Conservation (phyloP, 495 filamentous ascomycete species). For the Xylaria grammica region DNA sequence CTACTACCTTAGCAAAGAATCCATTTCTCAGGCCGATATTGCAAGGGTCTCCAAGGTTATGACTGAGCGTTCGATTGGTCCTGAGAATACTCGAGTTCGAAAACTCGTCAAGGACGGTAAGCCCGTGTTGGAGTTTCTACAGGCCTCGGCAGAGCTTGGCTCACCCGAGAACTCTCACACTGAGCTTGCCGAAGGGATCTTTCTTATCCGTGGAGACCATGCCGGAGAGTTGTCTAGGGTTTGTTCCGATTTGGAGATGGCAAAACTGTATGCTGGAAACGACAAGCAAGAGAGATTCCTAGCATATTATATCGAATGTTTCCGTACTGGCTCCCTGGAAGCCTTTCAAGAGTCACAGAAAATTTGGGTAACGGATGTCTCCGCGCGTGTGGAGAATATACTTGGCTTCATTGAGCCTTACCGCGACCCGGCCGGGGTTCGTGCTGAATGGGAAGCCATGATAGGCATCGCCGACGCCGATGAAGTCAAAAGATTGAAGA, state of each 20-base stretch:
- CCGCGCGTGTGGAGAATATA: slow-evolving; percentile 48
- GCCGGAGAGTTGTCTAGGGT: background rate
- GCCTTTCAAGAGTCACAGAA: slow-evolving; percentile 43
- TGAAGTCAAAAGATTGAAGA: slow-evolving; percentile 70
- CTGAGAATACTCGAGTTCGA: slow-evolving; percentile 28
- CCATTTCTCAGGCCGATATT: slow-evolving; percentile 19
- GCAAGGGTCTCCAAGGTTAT: slow-evolving; percentile 20
- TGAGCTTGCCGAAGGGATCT: background rate
- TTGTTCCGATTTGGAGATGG: background rate
- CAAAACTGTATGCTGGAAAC: background rate
- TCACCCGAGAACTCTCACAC: background rate
- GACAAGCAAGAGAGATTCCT: slow-evolving; percentile 13
- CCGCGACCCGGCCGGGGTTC: slow-evolving; percentile 50
- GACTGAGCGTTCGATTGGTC: slow-evolving; percentile 20
- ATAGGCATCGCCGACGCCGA: slow-evolving; percentile 65
- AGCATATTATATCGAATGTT: slow-evolving; percentile 40
- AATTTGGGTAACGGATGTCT: slow-evolving; percentile 49
- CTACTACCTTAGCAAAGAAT: slow-evolving; percentile 22
- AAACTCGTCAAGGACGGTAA: slow-evolving; percentile 2
- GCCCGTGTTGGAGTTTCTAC: background rate
- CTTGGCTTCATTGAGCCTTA: slow-evolving; percentile 58
- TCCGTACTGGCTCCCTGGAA: slow-evolving; percentile 43
- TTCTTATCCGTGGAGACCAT: background rate
- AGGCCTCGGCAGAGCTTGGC: background rate
- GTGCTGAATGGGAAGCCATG: slow-evolving; percentile 54